A percentile compares a stretch with the other conserved stretches of the same genome.
These are phyloP conservation scores for Colletotrichum sidae DNA, from an alignment of 2,329 filamentous ascomycete genomes.

Conservation along the genomic window DNA sequence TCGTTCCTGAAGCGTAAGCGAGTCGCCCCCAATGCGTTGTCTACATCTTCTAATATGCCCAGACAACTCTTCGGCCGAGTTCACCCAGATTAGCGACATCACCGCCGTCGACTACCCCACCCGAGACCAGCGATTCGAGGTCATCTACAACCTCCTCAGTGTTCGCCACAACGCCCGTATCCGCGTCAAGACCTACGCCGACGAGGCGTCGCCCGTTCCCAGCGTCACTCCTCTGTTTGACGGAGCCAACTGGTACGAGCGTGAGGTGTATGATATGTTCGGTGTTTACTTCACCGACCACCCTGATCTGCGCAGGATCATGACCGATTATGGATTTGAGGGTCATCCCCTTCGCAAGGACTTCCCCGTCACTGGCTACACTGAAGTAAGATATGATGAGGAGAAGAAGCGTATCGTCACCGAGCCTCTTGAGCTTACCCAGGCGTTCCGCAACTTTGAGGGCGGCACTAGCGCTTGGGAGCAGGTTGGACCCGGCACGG, in stretches of 20 bases:
- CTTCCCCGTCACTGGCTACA: slow-evolving; percentile 97
- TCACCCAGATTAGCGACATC: slow-evolving; percentile 91
- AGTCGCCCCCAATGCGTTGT: slow-evolving; percentile 2
- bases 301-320: slow-evolving; percentile 95
- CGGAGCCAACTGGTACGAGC: slow-evolving; percentile 98
- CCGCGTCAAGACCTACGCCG: slow-evolving; percentile 97
- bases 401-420: slow-evolving; percentile 99
- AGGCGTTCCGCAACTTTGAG: slow-evolving; percentile 99
- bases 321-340: slow-evolving; percentile 99
- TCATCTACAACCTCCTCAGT: slow-evolving; percentile 97
- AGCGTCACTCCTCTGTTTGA: slow-evolving; percentile 89
- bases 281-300: slow-evolving; percentile 97
- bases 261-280: slow-evolving; percentile 97
- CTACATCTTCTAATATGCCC: slow-evolving; percentile 1
- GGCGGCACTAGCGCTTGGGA: slow-evolving; percentile 81
- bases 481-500: slow-evolving; percentile 74
- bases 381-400: slow-evolving; percentile 97
- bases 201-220: slow-evolving; percentile 93
- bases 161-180: slow-evolving; percentile 97
- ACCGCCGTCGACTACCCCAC: slow-evolving; percentile 97
- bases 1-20: slow-evolving; percentile 84
- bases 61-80: slow-evolving; percentile 98
- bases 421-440: slow-evolving; percentile 96
- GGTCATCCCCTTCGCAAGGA: slow-evolving; percentile 97
- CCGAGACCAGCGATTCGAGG: slow-evolving; percentile 93